Base-by-base conservation (phyloP, 352 stramenopile species). In the Phytophthora hibernalis region DNA sequence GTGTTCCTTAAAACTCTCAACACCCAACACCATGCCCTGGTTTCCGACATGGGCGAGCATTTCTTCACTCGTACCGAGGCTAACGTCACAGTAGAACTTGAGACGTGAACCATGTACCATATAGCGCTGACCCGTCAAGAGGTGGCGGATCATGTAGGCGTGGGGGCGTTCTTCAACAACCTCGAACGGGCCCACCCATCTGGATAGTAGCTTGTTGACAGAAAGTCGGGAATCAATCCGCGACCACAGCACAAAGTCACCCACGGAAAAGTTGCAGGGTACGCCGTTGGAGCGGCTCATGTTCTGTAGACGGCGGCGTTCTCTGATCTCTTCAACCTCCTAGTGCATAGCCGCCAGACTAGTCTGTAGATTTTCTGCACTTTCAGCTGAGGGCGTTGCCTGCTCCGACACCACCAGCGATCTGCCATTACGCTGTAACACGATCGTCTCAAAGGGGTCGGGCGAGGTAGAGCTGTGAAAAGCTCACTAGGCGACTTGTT, bases 211-310 rank as follows among this genome's bases (percentile, higher is more conserved):
- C 20, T 61, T 53, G 42, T 52, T 45, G 10, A 15, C 16, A 6
- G 28, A 11, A 12, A 53, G 43, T 7, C 43, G 18, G 9, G 40
- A 21, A 24, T 55, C 43, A 5, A 63, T 26, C 1, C 55, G 55
- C 0, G 55, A 63, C 55, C 55, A 54, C 6, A 50, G 21, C 2
- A 54, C 55, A 40, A 42, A 63, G n/a, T 54, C 43, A 16, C 54
- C 31, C 5, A 22, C 15, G 4, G 42, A 30, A 24, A 61, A 54
- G 20, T 54, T 54, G 28, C 24, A 52, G 4, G 11, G 0, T 1
- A 16, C 16, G 1, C 24, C 16, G 0, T 52, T 61, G 5, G 5
- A 38, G 6, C 7, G 9, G 12, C 4, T 38, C 44, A 62, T 62
- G n/a, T 54, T 49, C 20, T 62, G 12, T 9, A 54, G 26, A n/a